phyloP scores from a whole-genome alignment of 2,329 filamentous ascomycete species.

The Immersiporthe knoxdaviesiana region DNA sequence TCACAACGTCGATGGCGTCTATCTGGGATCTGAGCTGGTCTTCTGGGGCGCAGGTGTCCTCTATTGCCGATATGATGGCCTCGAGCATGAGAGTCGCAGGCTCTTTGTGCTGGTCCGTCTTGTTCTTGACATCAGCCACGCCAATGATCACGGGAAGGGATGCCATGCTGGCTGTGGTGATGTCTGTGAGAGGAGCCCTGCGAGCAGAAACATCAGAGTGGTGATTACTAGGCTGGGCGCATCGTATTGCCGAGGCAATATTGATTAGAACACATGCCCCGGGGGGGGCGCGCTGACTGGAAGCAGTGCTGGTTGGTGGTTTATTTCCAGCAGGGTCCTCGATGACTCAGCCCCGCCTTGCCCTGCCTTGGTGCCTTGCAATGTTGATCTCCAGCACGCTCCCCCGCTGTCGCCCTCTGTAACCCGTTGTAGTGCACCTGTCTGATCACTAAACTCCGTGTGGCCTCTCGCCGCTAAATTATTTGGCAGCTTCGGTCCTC shows the following conservation, averaged over 20 bases:
- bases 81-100: slow-evolving; percentile 62
- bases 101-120: slow-evolving; percentile 60
- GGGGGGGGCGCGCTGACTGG: no score
- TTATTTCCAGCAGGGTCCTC: background rate
- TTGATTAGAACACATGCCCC: no score
- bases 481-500: no score
- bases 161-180: slow-evolving; percentile 3
- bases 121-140: slow-evolving; percentile 65
- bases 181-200: background rate
- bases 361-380: background rate
- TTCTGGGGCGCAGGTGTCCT: slow-evolving; percentile 47
- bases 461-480: no score
- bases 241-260: background rate
- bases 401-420: background rate
- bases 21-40: slow-evolving; percentile 48
- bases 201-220: background rate
- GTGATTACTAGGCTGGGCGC: background rate
- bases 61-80: slow-evolving; percentile 55
- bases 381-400: background rate
- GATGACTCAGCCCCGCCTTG: background rate
- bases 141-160: slow-evolving; percentile 60
- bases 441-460: background rate
- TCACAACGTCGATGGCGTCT: slow-evolving; percentile 63
- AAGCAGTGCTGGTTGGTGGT: no score
- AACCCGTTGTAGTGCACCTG: background rate